Conservation (phyloP, 768 basidiomycete genomes). For the Calocybe indica region DNA sequence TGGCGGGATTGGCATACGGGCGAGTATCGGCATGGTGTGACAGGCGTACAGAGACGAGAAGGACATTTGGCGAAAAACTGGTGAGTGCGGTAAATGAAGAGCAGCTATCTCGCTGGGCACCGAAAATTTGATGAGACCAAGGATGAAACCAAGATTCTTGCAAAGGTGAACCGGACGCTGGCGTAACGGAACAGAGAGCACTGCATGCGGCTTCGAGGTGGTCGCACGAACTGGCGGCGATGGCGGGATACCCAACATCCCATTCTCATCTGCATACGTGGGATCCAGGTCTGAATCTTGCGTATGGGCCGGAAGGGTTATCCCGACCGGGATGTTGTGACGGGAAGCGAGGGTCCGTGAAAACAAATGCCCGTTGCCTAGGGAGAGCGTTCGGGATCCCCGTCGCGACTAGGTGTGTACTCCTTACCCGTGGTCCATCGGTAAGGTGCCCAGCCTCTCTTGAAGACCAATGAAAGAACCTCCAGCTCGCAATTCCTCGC, state of each 20-base stretch:
- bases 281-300: slow-evolving; percentile 51
- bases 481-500: too few relatives aligned
- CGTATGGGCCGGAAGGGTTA: slow-evolving; percentile 20
- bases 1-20: slow-evolving; percentile 8
- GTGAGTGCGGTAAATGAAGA: too few relatives aligned
- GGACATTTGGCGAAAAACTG: too few relatives aligned
- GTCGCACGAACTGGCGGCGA: not conserved
- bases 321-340: too few relatives aligned
- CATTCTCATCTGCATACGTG: slow-evolving; percentile 21
- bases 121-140: slow-evolving; percentile 29
- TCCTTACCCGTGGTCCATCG: too few relatives aligned
- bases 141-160: slow-evolving; percentile 26
- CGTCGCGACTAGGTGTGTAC: too few relatives aligned
- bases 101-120: slow-evolving; percentile 6
- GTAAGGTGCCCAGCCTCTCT: too few relatives aligned
- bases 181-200: slow-evolving; percentile 32
- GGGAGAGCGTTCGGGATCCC: too few relatives aligned
- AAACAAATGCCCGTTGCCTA: too few relatives aligned
- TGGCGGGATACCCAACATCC: slow-evolving; percentile 11
- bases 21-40: not conserved
- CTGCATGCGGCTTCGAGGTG: slow-evolving; percentile 20
- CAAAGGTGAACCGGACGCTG: slow-evolving; percentile 27
- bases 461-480: too few relatives aligned
- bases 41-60: not conserved
- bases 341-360: too few relatives aligned